phyloP scores from a whole-genome alignment of 805 yeast species.

The Wickerhamiella shivajii region DNA sequence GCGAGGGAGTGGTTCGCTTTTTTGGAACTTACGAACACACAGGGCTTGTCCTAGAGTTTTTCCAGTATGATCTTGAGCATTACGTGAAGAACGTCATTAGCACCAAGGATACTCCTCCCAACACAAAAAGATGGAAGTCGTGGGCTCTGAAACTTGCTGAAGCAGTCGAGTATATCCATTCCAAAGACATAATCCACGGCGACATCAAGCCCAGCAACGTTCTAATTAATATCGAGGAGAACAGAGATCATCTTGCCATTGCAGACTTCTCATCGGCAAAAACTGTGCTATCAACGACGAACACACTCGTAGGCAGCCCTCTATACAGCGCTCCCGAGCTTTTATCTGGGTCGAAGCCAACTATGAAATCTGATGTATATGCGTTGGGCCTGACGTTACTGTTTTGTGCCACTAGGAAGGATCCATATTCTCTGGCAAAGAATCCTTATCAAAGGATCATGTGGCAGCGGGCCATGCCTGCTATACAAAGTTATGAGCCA shows the following conservation, averaged over 20 bases:
- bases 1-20: conserved; percentile 1
- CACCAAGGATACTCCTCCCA: conserved; percentile 15
- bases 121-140: conserved; percentile 15
- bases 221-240: conserved; percentile 20
- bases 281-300: conserved; percentile 20
- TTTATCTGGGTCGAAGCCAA: conserved; percentile 21
- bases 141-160: conserved; percentile 19
- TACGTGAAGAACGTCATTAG: conserved; percentile 5
- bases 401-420: conserved; percentile 32
- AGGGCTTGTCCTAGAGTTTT: conserved; percentile 14
- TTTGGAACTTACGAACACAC: conserved; percentile 1
- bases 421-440: conserved; percentile 29
- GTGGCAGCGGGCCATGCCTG: conserved; percentile 21
- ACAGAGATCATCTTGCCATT: conserved; percentile 23
- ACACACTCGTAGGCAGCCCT: conserved; percentile 25
- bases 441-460: conserved; percentile 22
- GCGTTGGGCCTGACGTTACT: conserved; percentile 34
- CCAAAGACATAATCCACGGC: conserved; percentile 29
- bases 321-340: conserved; percentile 37
- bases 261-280: conserved; percentile 31
- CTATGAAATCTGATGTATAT: conserved; percentile 30
- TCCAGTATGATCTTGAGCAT: conserved; percentile 10
- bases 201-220: conserved; percentile 37
- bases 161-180: conserved; percentile 18
- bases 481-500: conserved; percentile 18